Base-by-base conservation (phyloP, 2,329 filamentous ascomycete genomes). In the Pseudogymnoascus pannorum region DNA sequence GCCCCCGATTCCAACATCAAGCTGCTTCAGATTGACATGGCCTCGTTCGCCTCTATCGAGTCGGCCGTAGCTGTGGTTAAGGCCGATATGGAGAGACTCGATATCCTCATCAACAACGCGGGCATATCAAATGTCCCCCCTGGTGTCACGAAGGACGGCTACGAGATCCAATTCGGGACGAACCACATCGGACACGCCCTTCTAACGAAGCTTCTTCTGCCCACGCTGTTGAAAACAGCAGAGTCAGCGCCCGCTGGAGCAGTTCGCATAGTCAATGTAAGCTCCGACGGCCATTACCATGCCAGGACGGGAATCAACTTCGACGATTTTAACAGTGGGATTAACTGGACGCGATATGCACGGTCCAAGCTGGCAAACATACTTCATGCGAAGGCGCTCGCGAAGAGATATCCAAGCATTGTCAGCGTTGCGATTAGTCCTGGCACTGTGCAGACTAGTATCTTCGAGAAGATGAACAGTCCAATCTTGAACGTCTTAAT, bases 111-210 rank as follows among this genome's bases (percentile, higher is more conserved):
- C 48, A 75, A 74, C 62, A 79, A 77, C 63, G 75, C 76, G 0
- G 77, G 75, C 4, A 75, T 73, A 5, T 54, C 48, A 54, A 54
- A 54, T n/a, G 24, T 54, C 5, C 48, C 48, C 48, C 26, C 48
- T 54, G 48, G 31, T 54, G 24, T 31, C 29, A 60, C 58, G 5
- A 33, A 60, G 18, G 78, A 80, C 61, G 77, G 77, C 24, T 77
- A 76, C 66, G 80, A 83, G 64, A 67, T 69, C 0, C 79, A 83
- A 62, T 77, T 83, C 61, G 79, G 75, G 54, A 77, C 74, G 11
- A 82, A 82, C 66, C 76, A 83, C 66, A 71, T 84, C 3, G 74
- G 71, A 20, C 78, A 81, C 64, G 83, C 82, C 70, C 74, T 82
- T 1, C 74, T 83, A n/a, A 78, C 80, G 66, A 70, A 79, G 26